Evolutionary conservation across 805 yeast genomes (phyloP), one percentile per base, ranked within the genome.

Genomic region (Ogataea chonburiensis): DNA sequence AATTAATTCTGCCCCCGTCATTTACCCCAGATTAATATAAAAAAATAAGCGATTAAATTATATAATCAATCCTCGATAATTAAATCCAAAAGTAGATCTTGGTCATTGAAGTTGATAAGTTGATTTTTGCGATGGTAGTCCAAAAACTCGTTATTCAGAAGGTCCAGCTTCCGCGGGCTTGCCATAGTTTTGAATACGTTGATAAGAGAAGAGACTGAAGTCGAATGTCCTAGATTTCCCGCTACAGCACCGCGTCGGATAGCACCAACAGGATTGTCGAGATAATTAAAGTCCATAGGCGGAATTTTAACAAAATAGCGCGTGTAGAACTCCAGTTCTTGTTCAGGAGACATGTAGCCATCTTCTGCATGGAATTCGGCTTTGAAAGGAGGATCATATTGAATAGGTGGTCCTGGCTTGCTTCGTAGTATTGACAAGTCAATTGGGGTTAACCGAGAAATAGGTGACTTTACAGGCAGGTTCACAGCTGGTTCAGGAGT

Each of bases 1-100:
- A 33, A 80, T 71, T 2, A 71, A 49, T 17, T 58, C 56, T 0
- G 81, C 66, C 2, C 80, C 80, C 1, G 42, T 27, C 34, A 34
- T 21, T 29, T 37, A 25, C 40, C 40, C 35, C 35, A 12, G 40
- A 31, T 25, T 30, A n/a, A 15, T 13, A 35, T 17, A 12, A 6
- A 17, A 14, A 28, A 19, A 9, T 19, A 16, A 17, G 22, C 20
- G 30, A 27, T 7, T 5, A 10, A 6, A 9, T 29, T 19, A 29
- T 5, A 14, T n/a, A 14, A n/a, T 31, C 28, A 31, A 13, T 36
- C 40, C 11, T 40, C 33, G 17, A 28, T 37, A 12, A 51, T 42
- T 33, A 48, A 24, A 9, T 43, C 33, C 7, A 31, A 18, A 18
- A 50, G 18, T 14, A 44, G 13, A 14, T 34, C 24, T 9, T 38